Conservation (phyloP, 2,329 filamentous ascomycete species). For the Calycina herbarum region DNA sequence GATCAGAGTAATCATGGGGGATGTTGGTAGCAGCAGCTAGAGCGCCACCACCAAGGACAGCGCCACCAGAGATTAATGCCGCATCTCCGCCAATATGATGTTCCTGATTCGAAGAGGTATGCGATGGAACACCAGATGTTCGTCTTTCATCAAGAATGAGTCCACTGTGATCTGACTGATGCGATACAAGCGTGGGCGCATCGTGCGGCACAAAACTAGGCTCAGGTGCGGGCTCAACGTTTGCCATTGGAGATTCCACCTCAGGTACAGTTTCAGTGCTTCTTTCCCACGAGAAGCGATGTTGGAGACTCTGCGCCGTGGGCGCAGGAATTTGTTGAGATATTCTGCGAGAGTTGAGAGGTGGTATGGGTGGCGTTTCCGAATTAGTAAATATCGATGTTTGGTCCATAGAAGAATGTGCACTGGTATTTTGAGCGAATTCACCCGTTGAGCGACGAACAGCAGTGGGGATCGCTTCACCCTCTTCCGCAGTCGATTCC, state of each 20-base stretch:
- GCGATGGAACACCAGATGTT: neutral
- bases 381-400: slow-evolving; percentile 21
- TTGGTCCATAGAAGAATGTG: neutral
- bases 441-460: slow-evolving; percentile 3
- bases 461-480: slow-evolving; percentile 14
- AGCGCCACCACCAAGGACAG: slow-evolving; percentile 16
- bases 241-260: neutral
- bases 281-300: slow-evolving; percentile 36
- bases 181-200: neutral
- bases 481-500: slow-evolving; percentile 48
- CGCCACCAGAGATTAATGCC: slow-evolving; percentile 21
- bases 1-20: slow-evolving; percentile 16
- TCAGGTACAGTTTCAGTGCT: slow-evolving; percentile 25
- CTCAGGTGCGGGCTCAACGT: neutral
- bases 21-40: slow-evolving; percentile 9
- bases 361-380: slow-evolving; percentile 26
- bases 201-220: neutral
- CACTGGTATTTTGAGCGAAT: neutral
- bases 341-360: slow-evolving; percentile 29
- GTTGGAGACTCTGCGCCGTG: slow-evolving; percentile 21
- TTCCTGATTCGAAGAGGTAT: slow-evolving; percentile 5
- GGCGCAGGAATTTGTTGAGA: slow-evolving; percentile 18
- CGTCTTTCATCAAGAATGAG: slow-evolving; percentile 13
- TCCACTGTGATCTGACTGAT: neutral
- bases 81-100: slow-evolving; percentile 23